These are phyloP conservation scores for Eucalyptus decipiens DNA, from an alignment of 345 rosid genomes.

Conservation along the genomic window DNA sequence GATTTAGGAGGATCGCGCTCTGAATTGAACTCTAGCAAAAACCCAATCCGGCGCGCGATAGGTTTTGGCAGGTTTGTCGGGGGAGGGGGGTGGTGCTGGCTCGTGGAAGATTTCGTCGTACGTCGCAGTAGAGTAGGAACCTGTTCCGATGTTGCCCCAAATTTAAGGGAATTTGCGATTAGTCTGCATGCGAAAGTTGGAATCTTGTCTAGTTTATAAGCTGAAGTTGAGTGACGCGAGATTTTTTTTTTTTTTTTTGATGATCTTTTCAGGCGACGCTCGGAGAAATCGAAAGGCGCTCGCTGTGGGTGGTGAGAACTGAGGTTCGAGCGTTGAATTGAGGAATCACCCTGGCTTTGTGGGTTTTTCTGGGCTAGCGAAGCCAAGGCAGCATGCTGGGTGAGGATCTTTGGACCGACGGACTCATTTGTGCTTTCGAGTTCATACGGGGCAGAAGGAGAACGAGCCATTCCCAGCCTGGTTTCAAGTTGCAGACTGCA, in stretches of 20 bases:
- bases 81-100: not conserved
- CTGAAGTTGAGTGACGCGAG: not conserved
- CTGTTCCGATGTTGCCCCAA: not conserved
- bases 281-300: not conserved
- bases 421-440: slow-evolving; percentile 55
- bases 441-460: slow-evolving; percentile 13
- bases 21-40: not conserved
- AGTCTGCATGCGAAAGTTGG: not conserved
- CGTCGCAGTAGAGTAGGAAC: not conserved
- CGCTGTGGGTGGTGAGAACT: not conserved
- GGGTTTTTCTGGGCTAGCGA: not conserved
- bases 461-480: not conserved
- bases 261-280: not conserved
- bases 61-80: not conserved
- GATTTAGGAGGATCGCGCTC: not conserved
- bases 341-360: not conserved
- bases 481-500: not conserved
- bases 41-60: not conserved
- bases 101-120: not conserved
- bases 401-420: slow-evolving; percentile 39
- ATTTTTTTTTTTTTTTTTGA: not conserved
- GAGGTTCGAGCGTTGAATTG: not conserved
- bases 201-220: not conserved
- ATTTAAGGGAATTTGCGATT: not conserved
- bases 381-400: not conserved